Evolutionary conservation across 345 rosid species (phyloP), one percentile per base, ranked within the genome.

Genomic region (Jatropha curcas): DNA sequence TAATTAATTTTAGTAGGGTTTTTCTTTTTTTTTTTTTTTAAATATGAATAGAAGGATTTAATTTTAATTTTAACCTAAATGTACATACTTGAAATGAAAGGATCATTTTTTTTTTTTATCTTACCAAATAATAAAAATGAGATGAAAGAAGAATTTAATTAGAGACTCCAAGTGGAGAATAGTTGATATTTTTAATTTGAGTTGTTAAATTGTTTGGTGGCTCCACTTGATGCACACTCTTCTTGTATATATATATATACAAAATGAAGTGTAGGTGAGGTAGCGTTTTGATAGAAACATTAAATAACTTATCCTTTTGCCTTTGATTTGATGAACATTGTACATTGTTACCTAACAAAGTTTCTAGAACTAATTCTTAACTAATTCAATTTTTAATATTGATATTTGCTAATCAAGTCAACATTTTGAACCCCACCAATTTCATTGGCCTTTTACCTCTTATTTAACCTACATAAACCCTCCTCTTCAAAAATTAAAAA

Each of bases 321-420:
- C 57, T 66, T 71, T 39, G 52, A 52, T 64, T 63, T 22, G 43
- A 22, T 66, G 52, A 69, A 74, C 65, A 33, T 48, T 48, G n/a
- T 48, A 48, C 19, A 48, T 17, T 64, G 2, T 19, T 35, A 74
- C 72, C 71, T n/a, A 58, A 48, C 27, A 56, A 62, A 46, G 58
- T 65, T 65, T 73, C 69, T 51, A 51, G 27, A 62, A 63, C 27
- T 52, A 63, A 63, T 39, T 20, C 11, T 64, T 37, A 52, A 25
- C 52, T 52, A 19, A 33, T 61, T 48, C 61, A 62, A 61, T 13
- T 5, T 51, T 50, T 31, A 33, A 63, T 4, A 11, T 19, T 8
- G 9, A 35, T 3, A 22, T n/a, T 2, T 10, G 4, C 19, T 20
- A 19, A 11, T 59, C 46, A 71, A 60, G 56, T 71, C n/a, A 64